Evolutionary conservation across 352 stramenopile genomes (phyloP).

Genomic region (Blastocystis sp.): DNA sequence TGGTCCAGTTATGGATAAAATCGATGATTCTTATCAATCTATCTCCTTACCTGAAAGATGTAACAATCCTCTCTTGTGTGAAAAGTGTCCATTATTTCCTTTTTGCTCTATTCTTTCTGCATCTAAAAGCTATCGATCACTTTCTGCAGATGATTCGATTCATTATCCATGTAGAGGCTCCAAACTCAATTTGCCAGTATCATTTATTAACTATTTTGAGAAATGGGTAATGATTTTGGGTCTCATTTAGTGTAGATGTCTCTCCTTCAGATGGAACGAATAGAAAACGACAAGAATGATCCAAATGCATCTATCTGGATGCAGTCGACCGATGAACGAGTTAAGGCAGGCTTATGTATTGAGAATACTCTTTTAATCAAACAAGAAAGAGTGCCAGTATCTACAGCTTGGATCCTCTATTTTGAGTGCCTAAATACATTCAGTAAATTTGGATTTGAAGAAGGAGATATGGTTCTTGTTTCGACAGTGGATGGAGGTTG

Average conservation of each 20-base stretch:
- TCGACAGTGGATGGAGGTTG: not conserved
- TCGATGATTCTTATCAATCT: not conserved
- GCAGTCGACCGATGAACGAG: not conserved
- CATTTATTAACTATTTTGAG: not conserved
- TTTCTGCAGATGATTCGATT: not conserved
- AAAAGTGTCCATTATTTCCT: not conserved
- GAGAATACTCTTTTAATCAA: not conserved
- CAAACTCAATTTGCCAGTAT: not conserved
- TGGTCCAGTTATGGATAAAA: not conserved
- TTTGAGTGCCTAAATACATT: not conserved
- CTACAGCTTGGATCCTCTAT: not conserved
- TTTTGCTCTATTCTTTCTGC: not conserved
- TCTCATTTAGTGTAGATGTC: not conserved
- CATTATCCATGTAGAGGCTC: not conserved
- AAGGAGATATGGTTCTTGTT: not conserved
- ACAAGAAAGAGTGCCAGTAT: not conserved
- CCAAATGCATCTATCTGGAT: not conserved
- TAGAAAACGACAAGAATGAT: not conserved
- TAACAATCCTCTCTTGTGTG: not conserved
- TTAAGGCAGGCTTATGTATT: not conserved
- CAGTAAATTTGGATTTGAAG: not conserved
- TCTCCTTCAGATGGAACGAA: constrained; percentile 37
- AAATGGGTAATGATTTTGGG: not conserved
- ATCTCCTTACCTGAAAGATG: not conserved
- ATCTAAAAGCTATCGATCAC: not conserved